phyloP scores from a whole-genome alignment of 495 filamentous ascomycete genomes.

The Xylaria flabelliformis region DNA sequence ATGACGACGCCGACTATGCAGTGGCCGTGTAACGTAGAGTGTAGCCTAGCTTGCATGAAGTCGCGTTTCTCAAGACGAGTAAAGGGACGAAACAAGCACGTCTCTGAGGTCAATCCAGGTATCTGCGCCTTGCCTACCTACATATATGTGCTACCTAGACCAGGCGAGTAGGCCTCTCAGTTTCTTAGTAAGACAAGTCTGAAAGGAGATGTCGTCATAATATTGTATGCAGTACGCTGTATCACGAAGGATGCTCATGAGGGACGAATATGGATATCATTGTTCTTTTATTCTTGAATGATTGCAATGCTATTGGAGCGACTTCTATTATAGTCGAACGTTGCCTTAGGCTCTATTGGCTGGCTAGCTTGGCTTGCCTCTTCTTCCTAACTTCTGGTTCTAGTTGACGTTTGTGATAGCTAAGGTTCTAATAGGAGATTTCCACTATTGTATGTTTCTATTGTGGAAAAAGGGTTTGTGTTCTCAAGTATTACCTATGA shows the following conservation, averaged over 20 bases:
- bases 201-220: neutral
- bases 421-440: neutral
- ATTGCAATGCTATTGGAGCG: neutral
- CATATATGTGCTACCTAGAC: neutral
- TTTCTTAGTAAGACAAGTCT: neutral
- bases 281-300: neutral
- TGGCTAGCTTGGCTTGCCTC: too few relatives aligned
- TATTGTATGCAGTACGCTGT: neutral
- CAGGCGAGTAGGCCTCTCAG: neutral
- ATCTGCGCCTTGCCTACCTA: constrained; percentile 14
- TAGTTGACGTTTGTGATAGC: neutral
- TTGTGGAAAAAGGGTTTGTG: neutral
- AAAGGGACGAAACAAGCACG: neutral
- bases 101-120: neutral
- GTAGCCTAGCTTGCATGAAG: neutral
- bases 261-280: neutral
- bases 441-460: neutral
- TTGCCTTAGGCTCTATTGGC: too few relatives aligned
- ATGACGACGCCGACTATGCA: neutral
- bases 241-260: neutral
- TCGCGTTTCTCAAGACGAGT: neutral
- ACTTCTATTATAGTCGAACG: too few relatives aligned
- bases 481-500: neutral
- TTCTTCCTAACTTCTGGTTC: too few relatives aligned
- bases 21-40: neutral